Percentiles rank a stretch among this genome's conserved stretches.
These are phyloP conservation scores for Nitzschia sp. DNA, from an alignment of 108 stramenopile genomes.

Conservation along the genomic window DNA sequence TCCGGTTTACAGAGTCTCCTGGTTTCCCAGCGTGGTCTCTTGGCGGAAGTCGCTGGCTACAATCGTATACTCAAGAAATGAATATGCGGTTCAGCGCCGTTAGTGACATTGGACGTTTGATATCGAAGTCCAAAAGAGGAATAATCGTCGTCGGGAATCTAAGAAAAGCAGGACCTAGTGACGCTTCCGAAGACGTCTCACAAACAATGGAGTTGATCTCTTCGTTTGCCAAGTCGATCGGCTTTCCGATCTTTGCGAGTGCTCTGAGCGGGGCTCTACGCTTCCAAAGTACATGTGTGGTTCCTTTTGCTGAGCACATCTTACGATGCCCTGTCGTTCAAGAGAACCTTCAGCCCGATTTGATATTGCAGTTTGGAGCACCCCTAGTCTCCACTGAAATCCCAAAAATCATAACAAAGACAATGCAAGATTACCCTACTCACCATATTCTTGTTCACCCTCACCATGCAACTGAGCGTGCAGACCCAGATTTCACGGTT, in stretches of 20 bases:
- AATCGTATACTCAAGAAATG: constrained; percentile 1
- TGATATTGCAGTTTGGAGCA: constrained; percentile 84
- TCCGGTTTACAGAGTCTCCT: constrained; percentile 76
- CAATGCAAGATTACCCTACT: constrained; percentile 22
- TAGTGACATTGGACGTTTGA: constrained; percentile 44
- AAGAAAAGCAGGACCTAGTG: constrained; percentile 11
- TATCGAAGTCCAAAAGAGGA: constrained; percentile 63
- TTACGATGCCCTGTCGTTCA: constrained; percentile 64
- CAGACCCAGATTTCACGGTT: constrained; percentile 70
- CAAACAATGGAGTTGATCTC: constrained; percentile 44
- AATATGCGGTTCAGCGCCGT: constrained; percentile 18
- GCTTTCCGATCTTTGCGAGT: constrained; percentile 78
- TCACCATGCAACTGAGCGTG: constrained; percentile 57
- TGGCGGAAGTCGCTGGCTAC: constrained; percentile 49
- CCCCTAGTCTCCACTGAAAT: constrained; percentile 86
- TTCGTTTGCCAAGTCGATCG: constrained; percentile 62
- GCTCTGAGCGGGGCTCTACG: constrained; percentile 68
- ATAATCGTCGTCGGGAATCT: constrained; percentile 83
- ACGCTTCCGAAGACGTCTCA: constrained; percentile 17
- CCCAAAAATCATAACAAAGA: constrained; percentile 42
- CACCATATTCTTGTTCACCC: constrained; percentile 73
- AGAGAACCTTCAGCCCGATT: constrained; percentile 73
- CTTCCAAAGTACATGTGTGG: constrained; percentile 51
- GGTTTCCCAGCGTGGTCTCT: constrained; percentile 68
- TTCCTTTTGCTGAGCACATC: constrained; percentile 82